Evolutionary conservation across 208 protist species (phyloP).

Genomic region (Crithidia thermophila): DNA sequence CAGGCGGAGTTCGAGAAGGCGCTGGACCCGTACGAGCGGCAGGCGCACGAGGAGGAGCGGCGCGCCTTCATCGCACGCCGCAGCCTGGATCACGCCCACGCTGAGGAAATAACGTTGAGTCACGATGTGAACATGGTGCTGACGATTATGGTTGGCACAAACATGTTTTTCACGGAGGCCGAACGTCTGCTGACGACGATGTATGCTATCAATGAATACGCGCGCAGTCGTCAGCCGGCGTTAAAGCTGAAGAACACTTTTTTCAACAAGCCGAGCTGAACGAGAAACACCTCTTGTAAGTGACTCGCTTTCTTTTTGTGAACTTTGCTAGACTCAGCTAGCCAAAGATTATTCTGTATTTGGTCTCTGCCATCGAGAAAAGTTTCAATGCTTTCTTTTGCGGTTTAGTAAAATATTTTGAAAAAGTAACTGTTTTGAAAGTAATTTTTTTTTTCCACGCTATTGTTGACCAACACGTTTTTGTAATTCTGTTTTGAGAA

Average conservation of each 20-base stretch:
- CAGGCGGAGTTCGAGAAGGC: conserved; percentile 10
- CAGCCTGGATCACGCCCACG: conserved; percentile 23
- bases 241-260: conserved; percentile 1
- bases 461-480: no score
- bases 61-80: conserved; percentile 21
- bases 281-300: no score
- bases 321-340: no score
- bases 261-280: no score
- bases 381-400: no score
- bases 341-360: no score
- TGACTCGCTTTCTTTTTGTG: no score
- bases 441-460: no score
- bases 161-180: conserved; percentile 62
- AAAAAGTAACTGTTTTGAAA: no score
- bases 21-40: conserved; percentile 27
- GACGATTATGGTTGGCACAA: conserved; percentile 58
- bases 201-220: conserved; percentile 56
- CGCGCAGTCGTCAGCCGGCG: conserved; percentile 29
- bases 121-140: conserved; percentile 66
- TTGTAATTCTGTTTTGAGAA: no score
- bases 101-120: conserved; percentile 44
- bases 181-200: conserved; percentile 54
- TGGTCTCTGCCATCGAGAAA: no score
- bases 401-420: no score
- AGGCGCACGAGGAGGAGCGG: conserved; percentile 34